Evolutionary conservation across 2,329 filamentous ascomycete species (phyloP).

Genomic region (Fonsecaea monophora): DNA sequence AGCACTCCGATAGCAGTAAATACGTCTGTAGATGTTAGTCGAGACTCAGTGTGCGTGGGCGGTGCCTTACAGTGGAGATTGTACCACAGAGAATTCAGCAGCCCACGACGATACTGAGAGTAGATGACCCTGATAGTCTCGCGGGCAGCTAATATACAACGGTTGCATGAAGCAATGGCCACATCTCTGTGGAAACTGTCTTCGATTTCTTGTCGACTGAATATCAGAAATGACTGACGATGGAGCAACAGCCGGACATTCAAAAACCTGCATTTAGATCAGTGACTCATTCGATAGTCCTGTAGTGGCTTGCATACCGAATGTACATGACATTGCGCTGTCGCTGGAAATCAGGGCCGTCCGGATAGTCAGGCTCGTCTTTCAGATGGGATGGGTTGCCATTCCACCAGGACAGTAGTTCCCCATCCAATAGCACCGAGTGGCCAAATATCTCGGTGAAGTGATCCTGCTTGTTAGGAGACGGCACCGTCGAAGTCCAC

Average conservation of each 20-base stretch:
- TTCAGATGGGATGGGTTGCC: slow-evolving; percentile 10
- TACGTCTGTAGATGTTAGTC: neutral
- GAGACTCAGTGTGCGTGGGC: neutral
- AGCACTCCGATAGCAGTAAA: slow-evolving; percentile 9
- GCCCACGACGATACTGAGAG: slow-evolving; percentile 7
- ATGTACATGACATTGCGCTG: slow-evolving; percentile 21
- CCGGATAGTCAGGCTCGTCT: slow-evolving; percentile 10
- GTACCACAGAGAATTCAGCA: slow-evolving; percentile 20
- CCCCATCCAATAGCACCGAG: slow-evolving; percentile 8
- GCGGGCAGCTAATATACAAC: slow-evolving; percentile 8
- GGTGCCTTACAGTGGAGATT: slow-evolving; percentile 20
- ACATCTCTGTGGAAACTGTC: neutral
- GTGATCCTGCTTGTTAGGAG: neutral
- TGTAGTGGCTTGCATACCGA: neutral
- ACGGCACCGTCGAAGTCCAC: neutral
- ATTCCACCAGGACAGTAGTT: slow-evolving; percentile 17
- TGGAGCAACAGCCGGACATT: slow-evolving; percentile 8
- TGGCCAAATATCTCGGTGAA: slow-evolving; percentile 4
- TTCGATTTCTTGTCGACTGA: neutral
- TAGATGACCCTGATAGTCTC: slow-evolving; percentile 18
- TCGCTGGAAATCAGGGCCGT: slow-evolving; percentile 14
- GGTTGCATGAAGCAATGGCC: slow-evolving; percentile 3
- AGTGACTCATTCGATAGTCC: neutral
- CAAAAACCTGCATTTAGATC: neutral
- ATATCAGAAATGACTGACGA: slow-evolving; percentile 5